Evolutionary conservation across 768 basidiomycete genomes (phyloP).

Genomic region (Hericium rajendrae): DNA sequence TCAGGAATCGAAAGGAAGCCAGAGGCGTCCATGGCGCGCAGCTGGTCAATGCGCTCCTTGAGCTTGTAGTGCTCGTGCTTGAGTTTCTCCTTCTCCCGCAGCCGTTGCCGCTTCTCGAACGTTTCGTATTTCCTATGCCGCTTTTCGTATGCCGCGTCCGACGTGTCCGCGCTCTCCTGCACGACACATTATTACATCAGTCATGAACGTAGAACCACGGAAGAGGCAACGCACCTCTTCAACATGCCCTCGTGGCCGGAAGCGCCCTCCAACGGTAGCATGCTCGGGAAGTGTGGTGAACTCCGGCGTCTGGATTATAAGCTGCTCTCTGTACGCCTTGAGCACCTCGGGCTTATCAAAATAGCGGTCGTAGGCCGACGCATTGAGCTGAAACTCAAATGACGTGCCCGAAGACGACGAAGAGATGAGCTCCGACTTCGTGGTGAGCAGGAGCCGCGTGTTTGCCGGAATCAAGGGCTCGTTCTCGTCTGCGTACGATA

Average conservation of each 20-base stretch:
- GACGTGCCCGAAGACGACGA: constrained; percentile 28
- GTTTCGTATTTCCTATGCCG: constrained; percentile 81
- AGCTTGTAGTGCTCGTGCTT: constrained; percentile 89
- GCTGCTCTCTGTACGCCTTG: constrained; percentile 57
- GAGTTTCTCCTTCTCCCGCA: constrained; percentile 86
- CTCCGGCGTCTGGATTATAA: constrained; percentile 71
- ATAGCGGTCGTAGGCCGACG: constrained; percentile 56
- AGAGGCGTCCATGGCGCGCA: constrained; percentile 60
- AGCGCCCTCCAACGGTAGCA: constrained; percentile 53
- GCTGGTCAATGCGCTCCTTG: constrained; percentile 79
- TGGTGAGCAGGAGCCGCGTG: constrained; percentile 65
- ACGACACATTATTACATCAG: constrained; percentile 1
- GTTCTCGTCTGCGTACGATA: constrained; percentile 44
- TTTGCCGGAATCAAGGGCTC: constrained; percentile 60
- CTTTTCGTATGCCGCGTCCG: constrained; percentile 72
- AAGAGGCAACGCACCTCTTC: constrained; percentile 52
- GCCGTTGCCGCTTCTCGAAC: constrained; percentile 75
- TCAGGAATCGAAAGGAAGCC: constrained; percentile 60
- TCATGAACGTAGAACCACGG: constrained; percentile 7
- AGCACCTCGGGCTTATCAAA: constrained; percentile 74
- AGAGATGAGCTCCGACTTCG: constrained; percentile 46
- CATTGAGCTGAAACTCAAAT: constrained; percentile 38
- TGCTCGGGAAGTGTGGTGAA: constrained; percentile 39
- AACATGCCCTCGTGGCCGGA: constrained; percentile 49
- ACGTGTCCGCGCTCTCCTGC: constrained; percentile 56